phyloP scores from a whole-genome alignment of 73 alveolate species.

The Paraurostyla sp. region DNA sequence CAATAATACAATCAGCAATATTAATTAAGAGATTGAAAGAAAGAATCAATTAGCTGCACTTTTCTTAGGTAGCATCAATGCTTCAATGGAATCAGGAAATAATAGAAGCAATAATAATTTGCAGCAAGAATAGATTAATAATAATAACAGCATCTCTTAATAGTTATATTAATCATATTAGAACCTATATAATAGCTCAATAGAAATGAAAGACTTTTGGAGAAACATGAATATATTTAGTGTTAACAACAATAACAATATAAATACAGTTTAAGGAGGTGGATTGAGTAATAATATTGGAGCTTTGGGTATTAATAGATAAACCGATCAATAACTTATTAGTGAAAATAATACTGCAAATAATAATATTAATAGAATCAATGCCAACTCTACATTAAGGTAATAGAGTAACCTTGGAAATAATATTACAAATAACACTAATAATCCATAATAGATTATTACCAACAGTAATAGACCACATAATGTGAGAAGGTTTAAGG shows the following conservation, averaged over 20 bases:
- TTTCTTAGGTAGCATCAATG: constrained; percentile 41
- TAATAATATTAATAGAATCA: too few relatives aligned
- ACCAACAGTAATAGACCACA: too few relatives aligned
- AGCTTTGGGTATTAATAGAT: too few relatives aligned
- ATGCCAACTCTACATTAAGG: too few relatives aligned
- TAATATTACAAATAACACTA: too few relatives aligned
- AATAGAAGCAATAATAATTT: not conserved
- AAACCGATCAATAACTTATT: too few relatives aligned
- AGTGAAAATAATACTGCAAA: too few relatives aligned
- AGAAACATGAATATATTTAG: not conserved
- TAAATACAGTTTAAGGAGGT: not conserved
- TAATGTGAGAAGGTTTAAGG: too few relatives aligned
- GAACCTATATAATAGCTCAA: not conserved
- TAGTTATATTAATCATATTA: constrained; percentile 1
- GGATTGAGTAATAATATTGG: not conserved
- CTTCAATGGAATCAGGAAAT: constrained; percentile 26
- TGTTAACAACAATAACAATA: not conserved
- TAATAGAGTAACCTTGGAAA: too few relatives aligned
- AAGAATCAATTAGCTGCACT: constrained; percentile 20
- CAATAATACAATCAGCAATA: not conserved
- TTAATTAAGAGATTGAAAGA: not conserved
- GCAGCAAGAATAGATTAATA: not conserved
- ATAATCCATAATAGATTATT: too few relatives aligned
- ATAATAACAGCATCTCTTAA: not conserved
- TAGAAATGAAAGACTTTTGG: constrained; percentile 42